phyloP scores from a whole-genome alignment of 2,329 filamentous ascomycete genomes.

The Bimuria novae-zelandiae region DNA sequence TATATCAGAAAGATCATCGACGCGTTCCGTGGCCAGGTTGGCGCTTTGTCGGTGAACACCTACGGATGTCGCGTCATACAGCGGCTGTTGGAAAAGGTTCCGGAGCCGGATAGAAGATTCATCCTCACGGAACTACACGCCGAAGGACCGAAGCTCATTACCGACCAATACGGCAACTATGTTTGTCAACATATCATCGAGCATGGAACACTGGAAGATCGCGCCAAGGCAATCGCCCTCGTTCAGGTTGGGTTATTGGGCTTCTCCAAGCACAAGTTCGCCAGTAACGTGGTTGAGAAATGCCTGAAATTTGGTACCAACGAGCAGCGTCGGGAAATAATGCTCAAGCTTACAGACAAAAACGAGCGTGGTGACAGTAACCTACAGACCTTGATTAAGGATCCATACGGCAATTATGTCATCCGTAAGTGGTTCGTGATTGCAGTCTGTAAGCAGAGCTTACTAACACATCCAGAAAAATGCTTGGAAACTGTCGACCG shows the following conservation, averaged over 20 bases:
- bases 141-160: conserved; percentile 72
- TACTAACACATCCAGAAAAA: conserved; percentile 66
- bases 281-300: conserved; percentile 96
- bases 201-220: conserved; percentile 74
- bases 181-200: conserved; percentile 91
- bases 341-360: conserved; percentile 51
- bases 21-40: conserved; percentile 76
- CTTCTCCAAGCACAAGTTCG: conserved; percentile 93
- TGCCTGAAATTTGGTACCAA: conserved; percentile 75
- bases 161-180: conserved; percentile 93
- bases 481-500: conserved; percentile 60
- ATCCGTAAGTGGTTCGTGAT: conserved; percentile 73
- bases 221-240: conserved; percentile 71
- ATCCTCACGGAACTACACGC: conserved; percentile 81
- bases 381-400: conserved; percentile 80
- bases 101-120: conserved; percentile 68
- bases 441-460: not conserved
- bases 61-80: conserved; percentile 95
- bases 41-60: conserved; percentile 73
- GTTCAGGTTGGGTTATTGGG: conserved; percentile 73
- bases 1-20: conserved; percentile 86
- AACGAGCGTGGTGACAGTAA: conserved; percentile 69
- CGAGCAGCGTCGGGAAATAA: conserved; percentile 71
- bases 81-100: conserved; percentile 83
- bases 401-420: conserved; percentile 95